Percentiles rank a stretch among this genome's conserved stretches.
phyloP scores from a whole-genome alignment of 306 rosid genomes.

The Senna tora region DNA sequence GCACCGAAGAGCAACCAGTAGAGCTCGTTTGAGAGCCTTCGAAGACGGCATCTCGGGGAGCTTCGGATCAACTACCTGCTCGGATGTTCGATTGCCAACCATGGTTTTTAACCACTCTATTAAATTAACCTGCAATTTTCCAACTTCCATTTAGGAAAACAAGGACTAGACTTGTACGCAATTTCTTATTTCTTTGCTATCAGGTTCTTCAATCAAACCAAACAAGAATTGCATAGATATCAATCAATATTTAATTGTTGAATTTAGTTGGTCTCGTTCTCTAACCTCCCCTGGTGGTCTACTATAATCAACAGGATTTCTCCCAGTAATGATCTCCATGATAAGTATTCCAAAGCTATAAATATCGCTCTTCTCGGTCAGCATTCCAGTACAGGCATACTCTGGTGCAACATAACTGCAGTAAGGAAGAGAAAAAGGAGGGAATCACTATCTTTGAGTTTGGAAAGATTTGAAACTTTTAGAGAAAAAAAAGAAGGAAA shows the following conservation, averaged over 20 bases:
- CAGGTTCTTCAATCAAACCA: too few relatives aligned
- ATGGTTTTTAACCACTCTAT: conserved; percentile 91
- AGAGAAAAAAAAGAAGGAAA: not conserved
- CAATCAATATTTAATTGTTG: not conserved
- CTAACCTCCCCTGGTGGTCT: conserved; percentile 93
- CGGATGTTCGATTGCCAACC: conserved; percentile 85
- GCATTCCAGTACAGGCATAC: conserved; percentile 97
- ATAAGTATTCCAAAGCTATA: conserved; percentile 94
- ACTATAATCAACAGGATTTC: conserved; percentile 90
- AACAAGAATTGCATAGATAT: not conserved
- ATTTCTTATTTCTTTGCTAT: too few relatives aligned
- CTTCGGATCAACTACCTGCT: conserved; percentile 87
- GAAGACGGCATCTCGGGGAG: conserved; percentile 85
- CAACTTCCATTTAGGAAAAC: conserved; percentile 34
- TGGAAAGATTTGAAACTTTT: not conserved
- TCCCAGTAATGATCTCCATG: conserved; percentile 88
- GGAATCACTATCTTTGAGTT: conserved; percentile 34
- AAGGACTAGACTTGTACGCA: too few relatives aligned
- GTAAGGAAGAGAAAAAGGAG: conserved; percentile 34
- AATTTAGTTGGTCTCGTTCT: conserved; percentile 9
- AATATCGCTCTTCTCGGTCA: conserved; percentile 92
- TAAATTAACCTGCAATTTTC: conserved; percentile 67
- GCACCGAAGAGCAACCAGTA: conserved; percentile 86
- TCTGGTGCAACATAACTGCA: conserved; percentile 96
- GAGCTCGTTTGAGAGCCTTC: conserved; percentile 88